These are phyloP conservation scores for Umbilicus rupestris DNA, from an alignment of 164 flowering plant species.

Conservation along the genomic window DNA sequence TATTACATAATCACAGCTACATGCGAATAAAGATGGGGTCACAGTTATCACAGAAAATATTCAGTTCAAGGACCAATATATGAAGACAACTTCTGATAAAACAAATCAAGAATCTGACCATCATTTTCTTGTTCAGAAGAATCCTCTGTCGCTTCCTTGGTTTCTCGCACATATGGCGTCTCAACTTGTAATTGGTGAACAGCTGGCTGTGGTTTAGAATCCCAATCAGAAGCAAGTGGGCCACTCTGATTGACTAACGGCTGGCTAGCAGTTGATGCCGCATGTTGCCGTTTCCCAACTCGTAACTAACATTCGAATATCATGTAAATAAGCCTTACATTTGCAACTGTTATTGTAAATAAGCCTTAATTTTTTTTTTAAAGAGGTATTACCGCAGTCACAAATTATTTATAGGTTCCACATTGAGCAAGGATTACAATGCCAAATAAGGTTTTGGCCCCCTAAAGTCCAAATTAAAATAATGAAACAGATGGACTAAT, in stretches of 20 bases:
- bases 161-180: conserved; percentile 25
- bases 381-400: neutral
- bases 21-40: too few species aligned
- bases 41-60: too few species aligned
- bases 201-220: conserved; percentile 28
- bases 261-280: conserved; percentile 29
- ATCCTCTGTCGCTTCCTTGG: neutral
- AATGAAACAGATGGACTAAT: neutral
- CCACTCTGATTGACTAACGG: conserved; percentile 26
- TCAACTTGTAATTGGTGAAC: conserved; percentile 8
- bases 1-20: too few species aligned
- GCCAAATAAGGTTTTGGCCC: neutral
- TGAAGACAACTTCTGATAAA: neutral
- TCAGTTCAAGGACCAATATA: neutral
- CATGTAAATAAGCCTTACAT: conserved; percentile 7
- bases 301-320: conserved; percentile 35
- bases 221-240: conserved; percentile 42
- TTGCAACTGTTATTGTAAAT: neutral
- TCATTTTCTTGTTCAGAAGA: conserved; percentile 34
- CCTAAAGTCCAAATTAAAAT: neutral
- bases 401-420: neutral
- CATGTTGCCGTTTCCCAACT: conserved; percentile 51
- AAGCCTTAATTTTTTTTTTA: neutral
- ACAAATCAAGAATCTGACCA: conserved; percentile 19
- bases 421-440: neutral